A percentile compares a stretch with the other conserved stretches of the same genome.
These are phyloP conservation scores for Lichtheimia ornata DNA, from an alignment of 371 early-diverging fungal species.

Conservation along the genomic window DNA sequence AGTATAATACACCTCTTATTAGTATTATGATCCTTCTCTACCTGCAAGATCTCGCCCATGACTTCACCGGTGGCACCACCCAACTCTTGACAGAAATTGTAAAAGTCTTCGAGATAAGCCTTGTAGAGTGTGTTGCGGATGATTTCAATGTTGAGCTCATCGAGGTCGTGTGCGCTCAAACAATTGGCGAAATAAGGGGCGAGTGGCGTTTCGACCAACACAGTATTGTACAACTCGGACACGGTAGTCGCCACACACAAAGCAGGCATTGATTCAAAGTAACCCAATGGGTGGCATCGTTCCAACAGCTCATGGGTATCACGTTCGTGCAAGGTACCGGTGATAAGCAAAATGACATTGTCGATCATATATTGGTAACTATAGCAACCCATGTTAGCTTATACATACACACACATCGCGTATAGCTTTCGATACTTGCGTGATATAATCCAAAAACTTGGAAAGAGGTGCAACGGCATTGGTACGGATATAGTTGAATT, in stretches of 20 bases:
- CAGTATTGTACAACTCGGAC: conserved; percentile 92
- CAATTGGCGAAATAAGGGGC: conserved; percentile 98
- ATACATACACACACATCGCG: background rate
- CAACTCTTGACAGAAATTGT: conserved; percentile 80
- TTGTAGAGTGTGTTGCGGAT: conserved; percentile 98
- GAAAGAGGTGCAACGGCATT: conserved; percentile 84
- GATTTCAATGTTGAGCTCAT: conserved; percentile 98
- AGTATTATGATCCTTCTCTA: conserved; percentile 23
- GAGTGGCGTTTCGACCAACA: conserved; percentile 95
- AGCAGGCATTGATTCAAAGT: conserved; percentile 97
- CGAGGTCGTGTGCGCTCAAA: conserved; percentile 93
- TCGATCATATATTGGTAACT: conserved; percentile 99
- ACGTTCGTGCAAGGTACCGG: conserved; percentile 96
- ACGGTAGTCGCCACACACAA: conserved; percentile 97
- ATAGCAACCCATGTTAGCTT: conserved; percentile 4
- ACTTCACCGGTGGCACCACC: conserved; percentile 92
- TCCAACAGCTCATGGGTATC: conserved; percentile 96
- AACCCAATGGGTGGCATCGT: conserved; percentile 95
- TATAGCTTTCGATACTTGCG: conserved; percentile 56
- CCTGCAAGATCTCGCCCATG: conserved; percentile 91
- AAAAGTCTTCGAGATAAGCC: conserved; percentile 98
- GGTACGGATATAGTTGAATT: conserved; percentile 90
- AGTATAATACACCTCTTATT: background rate
- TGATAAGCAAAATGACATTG: conserved; percentile 96
- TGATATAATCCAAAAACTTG: conserved; percentile 95